Base-by-base conservation (phyloP, 441 rosid species). In the Brassica balearica region DNA sequence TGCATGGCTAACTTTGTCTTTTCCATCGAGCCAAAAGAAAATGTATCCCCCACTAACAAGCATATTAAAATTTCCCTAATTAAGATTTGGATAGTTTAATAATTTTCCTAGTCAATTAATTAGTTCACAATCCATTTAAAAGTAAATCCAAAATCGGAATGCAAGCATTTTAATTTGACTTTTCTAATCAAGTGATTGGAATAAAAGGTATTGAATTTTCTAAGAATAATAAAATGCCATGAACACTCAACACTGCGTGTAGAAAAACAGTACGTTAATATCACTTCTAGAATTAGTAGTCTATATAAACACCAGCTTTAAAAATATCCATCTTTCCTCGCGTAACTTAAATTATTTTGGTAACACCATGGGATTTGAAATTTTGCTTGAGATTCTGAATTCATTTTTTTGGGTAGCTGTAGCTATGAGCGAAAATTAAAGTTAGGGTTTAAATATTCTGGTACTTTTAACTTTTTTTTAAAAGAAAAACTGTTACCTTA, bases 171-270 rank as follows among this genome's bases (percentile, higher is more conserved):
- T 51, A 1, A 51, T 51, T n/a, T 51, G 19, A 14, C 19, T 51
- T 48, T 51, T 51, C 19, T 51, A 51, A 14, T 51, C 19, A 51
- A 51, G 56, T 51, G 15, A 51, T 51, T 51, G 56, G 56, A 51
- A 12, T 51, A 51, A 51, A 14, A 51, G 56, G 56, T 48, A n/a
- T n/a, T 48, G 56, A 48, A 48, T 48, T 48, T 48, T 48, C 56
- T 1, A 4, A 48, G 11, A 46, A 46, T 29, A 34, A 34, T 6
- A 3, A 5, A 48, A 48, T 48, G 56, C 17, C 56, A 48, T 48
- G 56, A 48, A 48, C 56, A 48, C 8, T 48, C 56, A 48, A 48
- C 53, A 46, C 17, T n/a, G 56, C 17, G 8, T 48, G 56, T 48
- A 11, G 14, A 12, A 46, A 46, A 46, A 34, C 0, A 46, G 14